Conservation (phyloP, 2,329 filamentous ascomycete genomes). For the Chaetomium olivaceum region DNA sequence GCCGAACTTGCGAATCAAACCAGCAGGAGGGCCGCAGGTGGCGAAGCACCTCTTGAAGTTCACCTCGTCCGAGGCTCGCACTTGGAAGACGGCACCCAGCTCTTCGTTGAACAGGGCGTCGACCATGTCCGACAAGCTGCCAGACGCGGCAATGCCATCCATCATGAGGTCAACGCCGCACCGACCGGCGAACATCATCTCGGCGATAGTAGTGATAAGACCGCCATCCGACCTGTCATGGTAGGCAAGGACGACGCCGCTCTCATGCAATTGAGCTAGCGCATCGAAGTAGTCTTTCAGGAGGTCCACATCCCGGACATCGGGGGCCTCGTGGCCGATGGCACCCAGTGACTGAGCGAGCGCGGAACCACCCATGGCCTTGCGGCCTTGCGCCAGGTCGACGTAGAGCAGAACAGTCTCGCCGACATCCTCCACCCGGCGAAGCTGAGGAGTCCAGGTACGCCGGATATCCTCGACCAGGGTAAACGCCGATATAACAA, state of each 20-base stretch:
- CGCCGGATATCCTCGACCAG: constrained; percentile 78
- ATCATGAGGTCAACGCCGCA: constrained; percentile 85
- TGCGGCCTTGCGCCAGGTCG: constrained; percentile 78
- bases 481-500: constrained; percentile 88
- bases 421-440: constrained; percentile 80
- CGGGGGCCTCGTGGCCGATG: constrained; percentile 79
- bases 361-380: constrained; percentile 85
- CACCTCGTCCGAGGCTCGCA: constrained; percentile 79
- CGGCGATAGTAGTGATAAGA: constrained; percentile 82
- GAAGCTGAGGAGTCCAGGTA: constrained; percentile 92
- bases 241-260: constrained; percentile 76
- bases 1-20: constrained; percentile 82
- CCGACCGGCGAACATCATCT: constrained; percentile 98
- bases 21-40: constrained; percentile 79
- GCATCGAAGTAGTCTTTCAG: constrained; percentile 93
- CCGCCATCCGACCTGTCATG: constrained; percentile 95
- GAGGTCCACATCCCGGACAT: constrained; percentile 78
- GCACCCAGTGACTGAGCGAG: constrained; percentile 87
- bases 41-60: constrained; percentile 89
- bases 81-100: constrained; percentile 92
- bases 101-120: constrained; percentile 93
- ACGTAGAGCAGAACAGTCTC: constrained; percentile 88
- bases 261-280: constrained; percentile 63
- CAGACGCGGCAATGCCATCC: constrained; percentile 67
- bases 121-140: constrained; percentile 64